Evolutionary conservation across 1,284 basidiomycete genomes (phyloP).

Genomic region (Fomitopsis schrenkii): DNA sequence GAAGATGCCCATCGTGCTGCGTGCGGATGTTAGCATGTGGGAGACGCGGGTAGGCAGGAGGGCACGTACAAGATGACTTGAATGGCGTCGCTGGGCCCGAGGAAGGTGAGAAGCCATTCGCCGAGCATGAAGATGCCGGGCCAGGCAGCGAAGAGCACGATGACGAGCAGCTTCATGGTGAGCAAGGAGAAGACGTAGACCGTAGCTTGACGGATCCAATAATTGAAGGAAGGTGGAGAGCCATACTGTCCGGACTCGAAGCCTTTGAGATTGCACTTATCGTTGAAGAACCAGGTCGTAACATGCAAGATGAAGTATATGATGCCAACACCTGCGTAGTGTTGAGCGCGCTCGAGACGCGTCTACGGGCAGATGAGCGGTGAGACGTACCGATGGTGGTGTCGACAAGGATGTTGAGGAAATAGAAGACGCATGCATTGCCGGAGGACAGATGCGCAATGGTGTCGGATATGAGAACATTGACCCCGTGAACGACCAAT

Average conservation of each 20-base stretch:
- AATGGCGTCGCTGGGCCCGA: constrained; percentile 57
- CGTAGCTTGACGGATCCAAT: constrained; percentile 82
- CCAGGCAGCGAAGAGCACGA: constrained; percentile 70
- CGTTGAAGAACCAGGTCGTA: constrained; percentile 65
- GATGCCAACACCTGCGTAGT: constrained; percentile 68
- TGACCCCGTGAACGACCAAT: constrained; percentile 84
- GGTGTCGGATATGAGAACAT: constrained; percentile 76
- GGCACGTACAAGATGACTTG: constrained; percentile 79
- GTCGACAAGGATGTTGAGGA: constrained; percentile 92
- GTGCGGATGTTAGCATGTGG: constrained; percentile 1
- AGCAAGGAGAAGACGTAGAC: constrained; percentile 83
- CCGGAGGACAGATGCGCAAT: constrained; percentile 63
- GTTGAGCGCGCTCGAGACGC: constrained; percentile 1
- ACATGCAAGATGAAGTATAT: constrained; percentile 79
- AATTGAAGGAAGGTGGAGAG: constrained; percentile 63
- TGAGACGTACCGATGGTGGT: constrained; percentile 78
- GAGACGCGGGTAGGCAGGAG: constrained; percentile 1
- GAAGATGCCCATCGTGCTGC: constrained; percentile 87
- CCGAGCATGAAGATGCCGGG: constrained; percentile 71
- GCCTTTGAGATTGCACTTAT: constrained; percentile 65
- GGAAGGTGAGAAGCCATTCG: constrained; percentile 83
- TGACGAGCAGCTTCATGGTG: constrained; percentile 88
- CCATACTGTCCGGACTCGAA: constrained; percentile 90
- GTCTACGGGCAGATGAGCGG: neutral
- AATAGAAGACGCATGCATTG: constrained; percentile 91